A percentile compares a stretch with the other conserved stretches of the same genome.
Evolutionary conservation across 306 rosid species (phyloP).

Genomic region (Psophocarpus tetragonolobus): DNA sequence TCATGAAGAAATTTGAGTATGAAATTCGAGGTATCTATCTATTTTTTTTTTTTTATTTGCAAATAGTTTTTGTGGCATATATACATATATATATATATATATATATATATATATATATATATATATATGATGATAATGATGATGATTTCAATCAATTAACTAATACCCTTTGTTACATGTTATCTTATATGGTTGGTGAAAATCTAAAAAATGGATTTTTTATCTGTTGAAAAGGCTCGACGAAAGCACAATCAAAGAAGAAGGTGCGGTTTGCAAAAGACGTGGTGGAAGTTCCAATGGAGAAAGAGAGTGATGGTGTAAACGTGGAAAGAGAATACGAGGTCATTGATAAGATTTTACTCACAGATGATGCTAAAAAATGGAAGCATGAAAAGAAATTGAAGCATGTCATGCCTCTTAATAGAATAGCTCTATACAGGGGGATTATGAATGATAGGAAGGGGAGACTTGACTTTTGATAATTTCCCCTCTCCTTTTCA

Average conservation of each 20-base stretch:
- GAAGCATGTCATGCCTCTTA: conserved; percentile 48
- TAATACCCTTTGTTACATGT: not conserved
- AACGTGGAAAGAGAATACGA: not conserved
- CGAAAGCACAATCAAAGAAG: conserved; percentile 40
- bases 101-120: too few species aligned
- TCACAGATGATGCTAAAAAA: not conserved
- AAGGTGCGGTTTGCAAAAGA: conserved; percentile 58
- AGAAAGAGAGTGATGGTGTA: conserved; percentile 29
- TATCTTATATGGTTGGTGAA: not conserved
- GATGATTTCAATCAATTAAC: not conserved
- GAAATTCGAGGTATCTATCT: conserved; percentile 34
- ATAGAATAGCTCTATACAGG: conserved; percentile 47
- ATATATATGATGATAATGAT: too few species aligned
- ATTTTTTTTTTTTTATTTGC: not conserved
- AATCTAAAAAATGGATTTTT: not conserved
- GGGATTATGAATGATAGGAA: conserved; percentile 39
- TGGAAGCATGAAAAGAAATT: not conserved
- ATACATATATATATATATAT: too few species aligned
- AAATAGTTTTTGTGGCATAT: too few species aligned
- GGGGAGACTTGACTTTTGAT: not conserved
- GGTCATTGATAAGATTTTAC: not conserved
- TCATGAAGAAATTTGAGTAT: conserved; percentile 58
- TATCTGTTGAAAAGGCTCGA: not conserved
- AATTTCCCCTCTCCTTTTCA: not conserved
- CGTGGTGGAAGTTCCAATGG: conserved; percentile 47